Evolutionary conservation across 768 basidiomycete genomes (phyloP), one percentile per base, ranked within the genome.

Genomic region (Dentipellis sp.): DNA sequence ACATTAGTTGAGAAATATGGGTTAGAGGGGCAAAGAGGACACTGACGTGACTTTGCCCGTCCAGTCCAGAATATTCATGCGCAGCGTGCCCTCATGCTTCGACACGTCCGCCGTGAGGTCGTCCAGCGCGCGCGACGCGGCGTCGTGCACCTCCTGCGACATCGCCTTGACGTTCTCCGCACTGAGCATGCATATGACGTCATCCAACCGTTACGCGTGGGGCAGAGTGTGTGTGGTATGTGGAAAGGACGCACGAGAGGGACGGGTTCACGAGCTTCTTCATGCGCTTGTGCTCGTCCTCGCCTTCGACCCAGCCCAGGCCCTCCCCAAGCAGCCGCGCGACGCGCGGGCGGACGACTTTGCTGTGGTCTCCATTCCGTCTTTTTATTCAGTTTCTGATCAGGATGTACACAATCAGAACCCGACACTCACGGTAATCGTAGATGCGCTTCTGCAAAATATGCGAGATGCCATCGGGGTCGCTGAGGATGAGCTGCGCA

Each of bases 271-370:
- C 59, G 37, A 62, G 59, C 19, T 53, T 50, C 16, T 58, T 60
- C 59, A 66, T 63, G 22, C 58, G 54, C 53, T 63, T 68, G 62
- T 74, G 73, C 37, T 73, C 72, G 12, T 66, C 66, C 22, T 58
- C 59, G 14, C 70, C 72, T 60, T 74, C 70, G 3, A 70, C 70
- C 71, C 72, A 75, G 9, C 69, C 68, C 17, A 74, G 52, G 8
- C 70, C 69, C 19, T 60, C 62, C 6, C 73, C 73, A 1, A 74
- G 50, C 4, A 73, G 47, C n/a, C 68, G 69, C 19, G 60, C 64
- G 45, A 72, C 65, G 5, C 67, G 64, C 1, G 72, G 71, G 1
- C 68, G 64, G 56, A 71, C 68, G 1, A 69, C 67, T 1, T 65
- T 38, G 47, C 59, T 61, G 64, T 29, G 70, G 45, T 55, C 63